Percentiles rank a stretch among this genome's conserved stretches.
phyloP scores from a whole-genome alignment of 148 eudicot genomes.

The Silene conica region DNA sequence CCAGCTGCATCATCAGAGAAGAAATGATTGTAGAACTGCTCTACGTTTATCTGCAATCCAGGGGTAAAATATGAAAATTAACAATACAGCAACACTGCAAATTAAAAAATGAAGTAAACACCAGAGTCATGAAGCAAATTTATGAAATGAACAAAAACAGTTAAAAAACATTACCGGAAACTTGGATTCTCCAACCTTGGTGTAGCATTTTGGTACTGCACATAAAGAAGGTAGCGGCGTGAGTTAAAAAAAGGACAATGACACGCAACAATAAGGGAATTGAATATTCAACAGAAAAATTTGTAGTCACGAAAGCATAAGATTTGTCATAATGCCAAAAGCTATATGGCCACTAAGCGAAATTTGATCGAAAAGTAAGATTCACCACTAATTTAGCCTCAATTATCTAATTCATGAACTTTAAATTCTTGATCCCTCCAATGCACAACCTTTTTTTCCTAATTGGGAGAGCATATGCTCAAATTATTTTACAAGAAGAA shows the following conservation, averaged over 20 bases:
- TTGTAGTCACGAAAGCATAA: not conserved
- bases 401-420: not conserved
- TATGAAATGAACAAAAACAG: not conserved
- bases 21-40: slow-evolving; percentile 70
- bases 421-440: not conserved
- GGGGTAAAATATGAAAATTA: not conserved
- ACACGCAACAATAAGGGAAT: not conserved
- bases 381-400: not conserved
- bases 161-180: slow-evolving; percentile 56
- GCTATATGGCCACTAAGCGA: not conserved
- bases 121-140: not conserved
- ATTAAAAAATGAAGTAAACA: not conserved
- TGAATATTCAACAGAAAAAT: not conserved
- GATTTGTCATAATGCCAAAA: not conserved
- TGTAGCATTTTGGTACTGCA: slow-evolving; percentile 68
- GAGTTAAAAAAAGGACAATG: slow-evolving; percentile 2
- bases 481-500: not conserved
- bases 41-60: slow-evolving; percentile 58
- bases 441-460: not conserved
- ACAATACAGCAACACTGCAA: not conserved
- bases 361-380: no score
- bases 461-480: not conserved
- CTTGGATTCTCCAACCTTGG: slow-evolving; percentile 69
- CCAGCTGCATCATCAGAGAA: slow-evolving; percentile 59
- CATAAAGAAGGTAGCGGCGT: not conserved